phyloP scores from a whole-genome alignment of 441 rosid genomes.

The Pelargonium australe region DNA sequence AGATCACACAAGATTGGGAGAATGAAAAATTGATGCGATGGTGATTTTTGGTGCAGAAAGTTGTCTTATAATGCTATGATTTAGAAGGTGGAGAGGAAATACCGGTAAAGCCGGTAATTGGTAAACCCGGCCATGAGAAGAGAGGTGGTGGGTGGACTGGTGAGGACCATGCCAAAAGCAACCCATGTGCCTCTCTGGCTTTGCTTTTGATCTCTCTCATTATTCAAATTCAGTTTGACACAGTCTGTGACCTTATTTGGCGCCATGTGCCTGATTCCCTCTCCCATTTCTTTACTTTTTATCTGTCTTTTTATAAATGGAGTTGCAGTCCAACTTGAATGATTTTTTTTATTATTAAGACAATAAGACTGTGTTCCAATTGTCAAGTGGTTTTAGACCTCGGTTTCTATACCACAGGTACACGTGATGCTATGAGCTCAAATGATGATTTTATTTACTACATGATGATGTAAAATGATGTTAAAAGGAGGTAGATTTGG shows the following conservation, averaged over 20 bases:
- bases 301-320: no score
- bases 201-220: neutral
- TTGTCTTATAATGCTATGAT: neutral
- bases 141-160: neutral
- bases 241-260: conserved; percentile 14
- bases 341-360: no score
- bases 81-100: neutral
- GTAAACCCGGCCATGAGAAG: neutral
- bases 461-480: no score
- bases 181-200: neutral
- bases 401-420: no score
- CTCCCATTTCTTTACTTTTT: no score
- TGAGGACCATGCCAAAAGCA: conserved; percentile 16
- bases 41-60: neutral
- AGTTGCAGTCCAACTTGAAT: no score
- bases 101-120: conserved; percentile 21
- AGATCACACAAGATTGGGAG: neutral
- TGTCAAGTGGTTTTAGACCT: no score
- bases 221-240: conserved; percentile 11
- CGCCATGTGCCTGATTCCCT: conserved; percentile 24
- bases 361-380: no score
- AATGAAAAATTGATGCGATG: neutral
- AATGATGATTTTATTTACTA: no score
- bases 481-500: no score
- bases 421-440: no score